Evolutionary conservation across 1,139 yeast species (phyloP).

Genomic region (Candida gigantensis): DNA sequence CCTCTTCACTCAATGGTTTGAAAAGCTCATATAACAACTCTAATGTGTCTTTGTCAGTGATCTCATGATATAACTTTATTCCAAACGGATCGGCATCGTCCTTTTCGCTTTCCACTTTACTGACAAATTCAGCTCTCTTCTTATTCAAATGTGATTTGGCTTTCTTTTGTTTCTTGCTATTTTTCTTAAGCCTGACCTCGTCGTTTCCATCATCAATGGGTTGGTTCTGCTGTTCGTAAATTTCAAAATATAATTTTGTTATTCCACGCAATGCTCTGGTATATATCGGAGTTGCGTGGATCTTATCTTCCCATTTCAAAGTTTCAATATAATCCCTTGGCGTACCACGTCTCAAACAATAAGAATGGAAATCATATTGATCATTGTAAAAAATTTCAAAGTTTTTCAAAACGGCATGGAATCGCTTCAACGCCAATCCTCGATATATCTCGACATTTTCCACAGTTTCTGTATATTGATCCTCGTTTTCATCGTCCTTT

Average conservation of each 20-base stretch:
- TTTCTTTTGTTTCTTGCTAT: constrained; percentile 33
- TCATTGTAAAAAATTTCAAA: constrained; percentile 76
- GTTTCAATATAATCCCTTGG: constrained; percentile 78
- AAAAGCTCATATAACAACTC: constrained; percentile 31
- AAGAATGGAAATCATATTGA: constrained; percentile 92
- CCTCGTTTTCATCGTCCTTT: constrained; percentile 23
- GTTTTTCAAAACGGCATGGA: constrained; percentile 61
- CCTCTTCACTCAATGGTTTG: constrained; percentile 38
- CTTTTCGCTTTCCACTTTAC: constrained; percentile 44
- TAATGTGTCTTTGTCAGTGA: constrained; percentile 29
- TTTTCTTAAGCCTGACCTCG: constrained; percentile 21
- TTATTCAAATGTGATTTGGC: constrained; percentile 39
- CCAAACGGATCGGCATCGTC: constrained; percentile 55
- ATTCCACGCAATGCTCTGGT: constrained; percentile 71
- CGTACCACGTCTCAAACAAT: constrained; percentile 89
- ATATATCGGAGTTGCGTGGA: constrained; percentile 71
- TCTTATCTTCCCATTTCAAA: constrained; percentile 76
- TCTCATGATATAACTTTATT: constrained; percentile 32
- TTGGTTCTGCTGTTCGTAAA: constrained; percentile 29
- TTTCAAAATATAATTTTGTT: constrained; percentile 54
- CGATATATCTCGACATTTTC: constrained; percentile 46
- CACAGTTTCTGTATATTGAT: constrained; percentile 30
- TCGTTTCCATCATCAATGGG: constrained; percentile 18
- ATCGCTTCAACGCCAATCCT: constrained; percentile 83
- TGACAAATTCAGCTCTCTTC: constrained; percentile 39